A percentile compares a stretch with the other conserved stretches of the same genome.
These are phyloP conservation scores for Diplosphaera chodatii DNA, from an alignment of 139 green algal genomes.

Conservation along the genomic window DNA sequence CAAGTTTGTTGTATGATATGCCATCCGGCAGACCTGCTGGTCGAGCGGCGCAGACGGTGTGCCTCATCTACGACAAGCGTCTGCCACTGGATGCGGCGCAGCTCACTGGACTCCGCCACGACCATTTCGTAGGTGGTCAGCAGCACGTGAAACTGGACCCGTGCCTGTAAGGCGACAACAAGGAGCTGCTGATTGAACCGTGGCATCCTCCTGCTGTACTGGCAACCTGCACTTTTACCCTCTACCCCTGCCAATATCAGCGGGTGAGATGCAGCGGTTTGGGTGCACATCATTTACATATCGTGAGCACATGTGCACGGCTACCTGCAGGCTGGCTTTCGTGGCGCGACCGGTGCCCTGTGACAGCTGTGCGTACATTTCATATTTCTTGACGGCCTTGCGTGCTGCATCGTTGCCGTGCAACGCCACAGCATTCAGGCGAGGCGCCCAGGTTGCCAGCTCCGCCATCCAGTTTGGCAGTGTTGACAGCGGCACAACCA, in stretches of 20 bases:
- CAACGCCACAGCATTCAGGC: slow-evolving; percentile 62
- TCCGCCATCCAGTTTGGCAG: slow-evolving; percentile 79
- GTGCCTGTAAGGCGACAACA: slow-evolving; percentile 34
- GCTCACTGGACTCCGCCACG: slow-evolving; percentile 32
- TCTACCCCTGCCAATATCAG: no score
- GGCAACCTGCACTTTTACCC: no score
- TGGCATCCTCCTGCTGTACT: no score
- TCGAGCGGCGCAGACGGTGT: slow-evolving; percentile 23
- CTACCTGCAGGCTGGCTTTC: slow-evolving; percentile 5
- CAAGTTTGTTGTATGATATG: no score
- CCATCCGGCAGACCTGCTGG: no score
- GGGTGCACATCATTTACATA: no score
- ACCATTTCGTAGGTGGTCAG: slow-evolving; percentile 66
- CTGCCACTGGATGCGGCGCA: slow-evolving; percentile 39
- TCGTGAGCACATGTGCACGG: no score
- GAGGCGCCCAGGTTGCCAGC: slow-evolving; percentile 66
- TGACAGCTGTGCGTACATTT: slow-evolving; percentile 28
- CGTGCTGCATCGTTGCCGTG: slow-evolving; percentile 45
- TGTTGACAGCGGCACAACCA: slow-evolving; percentile 77
- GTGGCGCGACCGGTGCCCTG: background rate
- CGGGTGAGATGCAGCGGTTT: no score
- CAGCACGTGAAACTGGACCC: slow-evolving; percentile 63
- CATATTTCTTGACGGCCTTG: slow-evolving; percentile 45
- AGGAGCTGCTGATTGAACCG: no score
- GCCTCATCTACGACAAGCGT: slow-evolving; percentile 66